These are phyloP conservation scores for Globisporangium middletonii DNA, from an alignment of 352 stramenopile genomes.

Conservation along the genomic window DNA sequence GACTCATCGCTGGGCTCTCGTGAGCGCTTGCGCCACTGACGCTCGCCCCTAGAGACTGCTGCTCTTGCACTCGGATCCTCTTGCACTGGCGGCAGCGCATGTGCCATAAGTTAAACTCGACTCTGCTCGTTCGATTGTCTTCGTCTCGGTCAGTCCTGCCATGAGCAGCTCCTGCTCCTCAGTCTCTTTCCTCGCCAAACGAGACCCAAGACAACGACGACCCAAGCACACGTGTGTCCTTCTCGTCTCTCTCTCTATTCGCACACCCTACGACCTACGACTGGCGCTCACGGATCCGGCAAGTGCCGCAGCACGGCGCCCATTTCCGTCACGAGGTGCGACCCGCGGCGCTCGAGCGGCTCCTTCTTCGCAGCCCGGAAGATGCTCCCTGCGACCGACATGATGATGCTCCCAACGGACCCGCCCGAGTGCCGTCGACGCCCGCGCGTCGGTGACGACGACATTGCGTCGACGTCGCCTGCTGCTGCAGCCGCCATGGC, in stretches of 20 bases:
- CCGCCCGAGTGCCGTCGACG: slow-evolving; percentile 36
- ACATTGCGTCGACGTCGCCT: slow-evolving; percentile 2
- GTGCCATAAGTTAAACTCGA: slow-evolving; percentile 14
- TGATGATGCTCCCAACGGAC: slow-evolving; percentile 57
- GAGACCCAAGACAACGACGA: too few species aligned
- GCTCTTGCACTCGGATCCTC: too few species aligned
- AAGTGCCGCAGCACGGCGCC: slow-evolving; percentile 16
- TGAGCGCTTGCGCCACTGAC: slow-evolving; percentile 2
- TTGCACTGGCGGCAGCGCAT: not conserved
- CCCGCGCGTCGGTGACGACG: not conserved
- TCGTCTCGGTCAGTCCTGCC: too few species aligned
- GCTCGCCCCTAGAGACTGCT: not conserved
- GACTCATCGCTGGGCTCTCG: slow-evolving; percentile 35
- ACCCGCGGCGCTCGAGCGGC: slow-evolving; percentile 29
- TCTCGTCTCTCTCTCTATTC: not conserved
- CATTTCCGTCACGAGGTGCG: slow-evolving; percentile 36
- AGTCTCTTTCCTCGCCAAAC: too few species aligned
- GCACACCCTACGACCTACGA: not conserved
- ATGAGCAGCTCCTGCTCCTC: too few species aligned
- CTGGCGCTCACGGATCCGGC: not conserved
- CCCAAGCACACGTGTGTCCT: not conserved
- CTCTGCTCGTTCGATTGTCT: too few species aligned
- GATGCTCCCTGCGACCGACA: slow-evolving; percentile 41
- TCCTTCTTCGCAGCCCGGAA: slow-evolving; percentile 37
- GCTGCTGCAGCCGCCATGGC: not conserved